Evolutionary conservation across 2,329 filamentous ascomycete species (phyloP), one percentile per base, ranked within the genome.

Genomic region (Sporothrix schenckii): DNA sequence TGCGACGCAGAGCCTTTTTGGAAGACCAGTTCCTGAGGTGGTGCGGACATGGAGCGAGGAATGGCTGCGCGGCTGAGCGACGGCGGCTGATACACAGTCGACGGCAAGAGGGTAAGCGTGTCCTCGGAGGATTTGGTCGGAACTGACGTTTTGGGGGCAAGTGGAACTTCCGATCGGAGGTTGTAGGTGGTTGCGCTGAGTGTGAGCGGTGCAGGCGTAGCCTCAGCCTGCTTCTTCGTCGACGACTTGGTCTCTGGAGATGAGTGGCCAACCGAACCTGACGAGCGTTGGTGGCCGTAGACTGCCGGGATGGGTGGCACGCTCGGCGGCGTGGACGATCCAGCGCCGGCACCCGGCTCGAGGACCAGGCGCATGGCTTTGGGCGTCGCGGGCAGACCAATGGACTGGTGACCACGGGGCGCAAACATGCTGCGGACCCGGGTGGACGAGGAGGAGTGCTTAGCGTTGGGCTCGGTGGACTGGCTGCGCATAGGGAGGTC

Each of bases 341-440:
- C 75, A 50, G 84, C 81, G 61, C 75, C 76, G 54, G 84, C 81
- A 71, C 89, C 86, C 2, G 84, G 80, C 74, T 88, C 86, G 74
- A 94, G 89, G 56, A 92, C 88, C 1, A 96, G 88, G 24, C 91
- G 88, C 93, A 97, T 97, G 0, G 93, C 93, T 81, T 92, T 90
- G 41, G 94, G 94, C 0, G 94, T 97, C 2, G 93, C 92, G 16
- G 94, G 93, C n/a, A 97, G 85, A 0, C 93, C 94, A 67, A 94
- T 86, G 6, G 87, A 85, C 1, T 86, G 83, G 0, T 86, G 83
- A 0, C 79, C 79, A 72, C 78, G 81, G 67, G 79, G 79, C 16
- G 83, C 82, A 72, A 84, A 85, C 78, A 86, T 85, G 77, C 81
- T 84, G 72, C 80, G 80, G 2, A 82, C 80, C 7, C 67, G 58